Percentiles rank a stretch among this genome's conserved stretches.
Conservation (phyloP, 768 basidiomycete species). For the Naganishia randhawae region DNA sequence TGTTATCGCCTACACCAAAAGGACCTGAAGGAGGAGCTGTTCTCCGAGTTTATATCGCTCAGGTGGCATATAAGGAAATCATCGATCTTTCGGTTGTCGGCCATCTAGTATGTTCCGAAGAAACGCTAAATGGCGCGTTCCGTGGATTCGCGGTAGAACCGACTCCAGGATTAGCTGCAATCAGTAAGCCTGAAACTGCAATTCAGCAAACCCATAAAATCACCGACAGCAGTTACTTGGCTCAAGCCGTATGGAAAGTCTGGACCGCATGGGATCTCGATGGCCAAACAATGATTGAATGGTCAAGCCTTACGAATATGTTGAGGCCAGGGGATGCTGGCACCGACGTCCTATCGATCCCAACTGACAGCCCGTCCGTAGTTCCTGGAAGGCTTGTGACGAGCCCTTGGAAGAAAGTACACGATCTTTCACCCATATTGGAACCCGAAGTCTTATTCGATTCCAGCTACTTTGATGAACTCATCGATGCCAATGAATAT, state of each 20-base stretch:
- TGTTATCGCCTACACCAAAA: slow-evolving; percentile 63
- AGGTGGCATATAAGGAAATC: slow-evolving; percentile 29
- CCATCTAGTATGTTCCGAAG: slow-evolving; percentile 41
- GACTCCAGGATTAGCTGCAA: slow-evolving; percentile 32
- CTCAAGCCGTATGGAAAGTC: slow-evolving; percentile 35
- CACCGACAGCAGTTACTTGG: not conserved
- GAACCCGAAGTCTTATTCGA: slow-evolving; percentile 32
- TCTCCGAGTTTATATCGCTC: slow-evolving; percentile 60
- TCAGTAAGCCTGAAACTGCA: not conserved
- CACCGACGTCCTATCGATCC: not conserved
- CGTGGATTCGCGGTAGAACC: slow-evolving; percentile 39
- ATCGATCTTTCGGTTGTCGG: slow-evolving; percentile 30
- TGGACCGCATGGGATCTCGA: slow-evolving; percentile 42
- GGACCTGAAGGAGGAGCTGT: slow-evolving; percentile 65
- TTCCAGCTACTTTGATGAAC: slow-evolving; percentile 77
- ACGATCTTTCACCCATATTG: slow-evolving; percentile 23
- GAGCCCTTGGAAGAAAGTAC: slow-evolving; percentile 38
- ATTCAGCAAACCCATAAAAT: slow-evolving; percentile 21
- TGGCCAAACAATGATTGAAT: slow-evolving; percentile 30
- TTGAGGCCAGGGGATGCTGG: slow-evolving; percentile 19
- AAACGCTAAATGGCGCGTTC: slow-evolving; percentile 41
- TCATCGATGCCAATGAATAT: slow-evolving; percentile 48
- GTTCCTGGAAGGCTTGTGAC: not conserved
- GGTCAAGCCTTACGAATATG: slow-evolving; percentile 24
- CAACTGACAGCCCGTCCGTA: not conserved